These are phyloP conservation scores for Suillus placidus DNA, from an alignment of 768 basidiomycete species.

Conservation along the genomic window DNA sequence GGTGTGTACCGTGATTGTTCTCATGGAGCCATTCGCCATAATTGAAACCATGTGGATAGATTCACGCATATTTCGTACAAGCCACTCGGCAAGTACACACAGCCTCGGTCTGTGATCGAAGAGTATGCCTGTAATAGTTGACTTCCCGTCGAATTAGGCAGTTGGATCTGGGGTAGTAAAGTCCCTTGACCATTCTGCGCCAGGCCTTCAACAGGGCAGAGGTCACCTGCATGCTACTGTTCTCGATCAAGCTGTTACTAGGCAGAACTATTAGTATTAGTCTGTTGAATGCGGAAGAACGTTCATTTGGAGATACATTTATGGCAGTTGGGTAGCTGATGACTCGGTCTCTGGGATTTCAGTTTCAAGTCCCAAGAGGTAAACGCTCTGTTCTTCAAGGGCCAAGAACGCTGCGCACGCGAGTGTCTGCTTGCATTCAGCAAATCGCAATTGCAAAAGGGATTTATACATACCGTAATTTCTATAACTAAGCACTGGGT, in stretches of 20 bases:
- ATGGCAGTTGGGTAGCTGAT: background rate
- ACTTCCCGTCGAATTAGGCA: slow-evolving; percentile 3
- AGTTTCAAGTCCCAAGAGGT: background rate
- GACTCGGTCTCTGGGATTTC: background rate
- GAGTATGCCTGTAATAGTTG: slow-evolving; percentile 32
- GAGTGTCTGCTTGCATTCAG: background rate
- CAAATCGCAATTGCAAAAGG: background rate
- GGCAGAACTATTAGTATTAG: background rate
- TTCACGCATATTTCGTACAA: slow-evolving; percentile 37
- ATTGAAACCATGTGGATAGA: slow-evolving; percentile 20
- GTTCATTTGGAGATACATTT: background rate
- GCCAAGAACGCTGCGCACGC: background rate
- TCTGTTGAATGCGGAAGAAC: background rate
- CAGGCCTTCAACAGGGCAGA: background rate
- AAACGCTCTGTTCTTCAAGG: background rate
- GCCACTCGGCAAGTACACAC: slow-evolving; percentile 43
- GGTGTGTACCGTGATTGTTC: slow-evolving; percentile 34
- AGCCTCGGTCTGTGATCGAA: slow-evolving; percentile 51
- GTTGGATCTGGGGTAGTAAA: slow-evolving; percentile 15
- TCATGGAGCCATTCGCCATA: background rate
- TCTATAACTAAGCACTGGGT: background rate
- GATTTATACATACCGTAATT: background rate
- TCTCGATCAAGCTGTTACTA: background rate
- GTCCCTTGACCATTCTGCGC: background rate
- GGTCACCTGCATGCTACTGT: background rate